A percentile compares a stretch with the other conserved stretches of the same genome.
Conservation (phyloP, 768 basidiomycete genomes). For the Leccinellum luteum region DNA sequence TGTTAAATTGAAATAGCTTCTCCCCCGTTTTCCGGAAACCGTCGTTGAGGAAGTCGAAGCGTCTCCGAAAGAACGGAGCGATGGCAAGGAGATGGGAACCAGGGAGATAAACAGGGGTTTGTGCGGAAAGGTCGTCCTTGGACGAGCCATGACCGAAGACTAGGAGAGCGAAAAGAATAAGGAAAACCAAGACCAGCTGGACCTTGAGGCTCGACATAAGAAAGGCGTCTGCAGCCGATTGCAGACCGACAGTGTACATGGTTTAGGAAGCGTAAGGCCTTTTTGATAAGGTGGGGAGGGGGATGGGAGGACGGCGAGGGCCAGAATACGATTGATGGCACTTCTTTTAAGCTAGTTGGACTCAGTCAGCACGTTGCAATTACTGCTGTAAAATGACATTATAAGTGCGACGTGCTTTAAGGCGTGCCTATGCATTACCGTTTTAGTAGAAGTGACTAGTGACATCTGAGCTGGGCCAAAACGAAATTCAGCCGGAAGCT, state of each 20-base stretch:
- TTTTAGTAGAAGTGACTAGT: conserved; percentile 3
- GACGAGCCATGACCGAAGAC: conserved; percentile 35
- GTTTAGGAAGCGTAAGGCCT: conserved; percentile 22
- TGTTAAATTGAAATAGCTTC: conserved; percentile 64
- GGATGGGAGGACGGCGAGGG: conserved; percentile 18
- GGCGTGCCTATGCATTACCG: conserved; percentile 21
- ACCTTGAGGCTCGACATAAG: conserved; percentile 33
- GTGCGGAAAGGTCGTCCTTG: conserved; percentile 42
- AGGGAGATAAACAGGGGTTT: conserved; percentile 54
- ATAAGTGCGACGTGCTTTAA: conserved; percentile 21
- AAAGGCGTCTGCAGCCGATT: conserved; percentile 37
- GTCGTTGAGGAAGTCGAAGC: conserved; percentile 72
- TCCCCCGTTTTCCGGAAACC: conserved; percentile 68
- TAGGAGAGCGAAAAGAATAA: conserved; percentile 40
- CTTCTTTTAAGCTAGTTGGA: conserved; percentile 23
- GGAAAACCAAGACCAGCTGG: conserved; percentile 33
- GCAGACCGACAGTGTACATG: conserved; percentile 44
- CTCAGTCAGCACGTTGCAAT: conserved; percentile 20
- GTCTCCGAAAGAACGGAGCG: conserved; percentile 62
- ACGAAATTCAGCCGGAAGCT: conserved; percentile 17
- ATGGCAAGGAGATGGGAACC: conserved; percentile 57
- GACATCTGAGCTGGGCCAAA: neutral
- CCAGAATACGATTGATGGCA: conserved; percentile 18
- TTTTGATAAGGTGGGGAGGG: conserved; percentile 22
- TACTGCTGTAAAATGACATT: conserved; percentile 26